These are phyloP conservation scores for Phytophthora sojae DNA, from an alignment of 352 stramenopile species.

Conservation along the genomic window DNA sequence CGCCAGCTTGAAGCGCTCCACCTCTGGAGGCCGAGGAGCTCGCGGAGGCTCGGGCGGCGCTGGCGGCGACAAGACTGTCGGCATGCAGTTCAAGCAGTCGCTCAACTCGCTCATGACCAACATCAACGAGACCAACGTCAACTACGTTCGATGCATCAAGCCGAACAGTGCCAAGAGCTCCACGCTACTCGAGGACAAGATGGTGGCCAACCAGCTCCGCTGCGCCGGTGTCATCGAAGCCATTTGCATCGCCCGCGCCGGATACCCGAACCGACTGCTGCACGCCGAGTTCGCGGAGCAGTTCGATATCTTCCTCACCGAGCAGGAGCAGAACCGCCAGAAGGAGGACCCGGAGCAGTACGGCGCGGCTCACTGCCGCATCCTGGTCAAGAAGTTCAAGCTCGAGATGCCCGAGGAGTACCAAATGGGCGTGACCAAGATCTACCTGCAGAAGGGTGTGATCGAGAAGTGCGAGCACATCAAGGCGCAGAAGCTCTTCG, in stretches of 20 bases:
- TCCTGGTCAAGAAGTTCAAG: conserved; percentile 70
- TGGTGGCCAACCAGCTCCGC: conserved; percentile 82
- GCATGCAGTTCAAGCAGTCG: conserved; percentile 84
- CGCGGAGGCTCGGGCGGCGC: conserved; percentile 13
- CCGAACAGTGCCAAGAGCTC: conserved; percentile 81
- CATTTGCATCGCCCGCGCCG: conserved; percentile 77
- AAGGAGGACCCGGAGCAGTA: conserved; percentile 35
- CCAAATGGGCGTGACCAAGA: conserved; percentile 86
- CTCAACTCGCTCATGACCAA: conserved; percentile 75
- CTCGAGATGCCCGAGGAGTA: conserved; percentile 71
- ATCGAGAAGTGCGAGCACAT: conserved; percentile 73
- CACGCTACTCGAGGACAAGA: conserved; percentile 64
- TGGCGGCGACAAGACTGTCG: conserved; percentile 60
- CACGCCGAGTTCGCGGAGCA: conserved; percentile 79
- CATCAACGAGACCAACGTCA: conserved; percentile 77
- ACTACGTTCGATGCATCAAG: conserved; percentile 90
- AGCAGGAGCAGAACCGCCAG: conserved; percentile 45
- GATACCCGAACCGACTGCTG: conserved; percentile 79
- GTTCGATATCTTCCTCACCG: conserved; percentile 74
- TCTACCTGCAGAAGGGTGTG: conserved; percentile 88
- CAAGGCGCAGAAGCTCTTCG: conserved; percentile 74
- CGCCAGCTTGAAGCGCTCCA: conserved; percentile 27
- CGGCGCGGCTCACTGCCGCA: conserved; percentile 45
- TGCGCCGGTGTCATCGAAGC: conserved; percentile 86
- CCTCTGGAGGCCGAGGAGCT: conserved; percentile 32